These are phyloP conservation scores for Smittium culicis DNA, from an alignment of 371 early-diverging fungal genomes.

Conservation along the genomic window DNA sequence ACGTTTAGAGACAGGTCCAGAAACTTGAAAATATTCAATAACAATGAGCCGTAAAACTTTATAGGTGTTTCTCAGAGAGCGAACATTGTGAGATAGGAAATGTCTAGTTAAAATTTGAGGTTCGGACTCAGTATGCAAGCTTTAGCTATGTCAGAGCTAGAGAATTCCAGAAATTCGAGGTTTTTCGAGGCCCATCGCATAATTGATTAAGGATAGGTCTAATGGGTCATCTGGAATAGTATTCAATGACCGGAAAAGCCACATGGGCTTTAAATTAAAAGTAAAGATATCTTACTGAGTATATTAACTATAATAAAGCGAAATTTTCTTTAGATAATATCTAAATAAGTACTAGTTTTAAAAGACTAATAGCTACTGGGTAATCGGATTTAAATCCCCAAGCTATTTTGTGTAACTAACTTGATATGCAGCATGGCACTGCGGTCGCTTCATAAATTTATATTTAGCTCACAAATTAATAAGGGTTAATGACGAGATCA, in stretches of 20 bases:
- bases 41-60: background rate
- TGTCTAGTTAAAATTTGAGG: background rate
- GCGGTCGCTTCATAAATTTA: background rate
- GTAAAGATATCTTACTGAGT: background rate
- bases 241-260: background rate
- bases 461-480: background rate
- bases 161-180: background rate
- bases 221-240: background rate
- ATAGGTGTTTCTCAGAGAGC: background rate
- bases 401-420: background rate
- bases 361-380: background rate
- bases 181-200: background rate
- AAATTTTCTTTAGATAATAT: background rate
- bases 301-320: background rate
- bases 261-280: background rate
- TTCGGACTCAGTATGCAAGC: background rate
- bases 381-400: background rate
- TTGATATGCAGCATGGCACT: background rate
- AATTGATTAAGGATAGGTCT: background rate
- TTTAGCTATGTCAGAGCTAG: background rate
- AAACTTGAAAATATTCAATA: background rate
- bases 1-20: background rate
- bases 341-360: background rate
- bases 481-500: background rate
- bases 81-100: background rate